Evolutionary conservation across 192 early-diverging fungal species (phyloP).

Genomic region (Coemansia aciculifera): DNA sequence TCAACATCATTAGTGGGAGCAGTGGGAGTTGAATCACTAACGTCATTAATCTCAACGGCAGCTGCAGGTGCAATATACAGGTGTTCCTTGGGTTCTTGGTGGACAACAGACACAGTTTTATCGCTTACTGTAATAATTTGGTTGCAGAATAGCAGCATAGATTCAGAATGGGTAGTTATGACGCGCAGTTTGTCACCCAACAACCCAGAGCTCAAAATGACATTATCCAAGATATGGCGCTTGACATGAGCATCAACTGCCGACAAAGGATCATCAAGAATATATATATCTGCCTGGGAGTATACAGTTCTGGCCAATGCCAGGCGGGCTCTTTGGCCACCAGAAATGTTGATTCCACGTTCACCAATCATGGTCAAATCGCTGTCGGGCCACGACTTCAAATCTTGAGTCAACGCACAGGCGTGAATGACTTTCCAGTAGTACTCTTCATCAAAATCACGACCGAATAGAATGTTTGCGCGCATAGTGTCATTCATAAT

Average conservation of each 20-base stretch:
- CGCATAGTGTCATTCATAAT: constrained; percentile 19
- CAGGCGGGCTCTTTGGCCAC: no score
- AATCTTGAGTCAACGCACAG: constrained; percentile 1
- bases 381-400: neutral
- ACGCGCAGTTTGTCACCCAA: constrained; percentile 12
- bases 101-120: neutral
- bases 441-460: constrained; percentile 11
- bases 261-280: neutral
- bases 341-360: constrained; percentile 26
- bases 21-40: constrained; percentile 1
- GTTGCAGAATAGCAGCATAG: constrained; percentile 8
- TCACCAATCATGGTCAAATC: constrained; percentile 13
- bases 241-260: constrained; percentile 7
- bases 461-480: constrained; percentile 22
- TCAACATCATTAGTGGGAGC: neutral
- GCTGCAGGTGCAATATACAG: neutral
- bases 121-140: neutral
- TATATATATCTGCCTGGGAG: constrained; percentile 18
- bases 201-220: constrained; percentile 14
- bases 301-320: constrained; percentile 25
- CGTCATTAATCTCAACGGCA: neutral
- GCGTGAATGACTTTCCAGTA: constrained; percentile 1
- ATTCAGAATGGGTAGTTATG: neutral
- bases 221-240: constrained; percentile 18
- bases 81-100: neutral